Conservation (phyloP, 2,329 filamentous ascomycete species). For the Colletotrichum sp. region DNA sequence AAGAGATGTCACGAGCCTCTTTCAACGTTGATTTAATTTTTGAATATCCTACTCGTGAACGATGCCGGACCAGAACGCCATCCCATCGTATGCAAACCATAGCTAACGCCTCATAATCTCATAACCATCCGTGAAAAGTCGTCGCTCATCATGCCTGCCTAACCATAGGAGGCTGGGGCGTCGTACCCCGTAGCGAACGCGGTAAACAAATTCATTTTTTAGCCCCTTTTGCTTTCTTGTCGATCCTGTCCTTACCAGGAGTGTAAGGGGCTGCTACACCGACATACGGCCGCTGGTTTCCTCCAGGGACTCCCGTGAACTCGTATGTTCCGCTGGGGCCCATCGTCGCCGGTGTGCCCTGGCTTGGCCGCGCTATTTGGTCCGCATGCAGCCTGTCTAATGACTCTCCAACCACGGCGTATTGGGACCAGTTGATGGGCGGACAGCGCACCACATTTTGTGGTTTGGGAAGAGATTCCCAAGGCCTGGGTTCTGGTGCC, state of each 20-base stretch:
- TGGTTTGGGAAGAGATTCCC: slow-evolving; percentile 73
- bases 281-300: slow-evolving; percentile 48
- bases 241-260: slow-evolving; percentile 56
- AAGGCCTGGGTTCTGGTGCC: slow-evolving; percentile 36
- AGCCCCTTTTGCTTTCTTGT: slow-evolving; percentile 37
- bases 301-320: slow-evolving; percentile 45
- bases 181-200: not conserved
- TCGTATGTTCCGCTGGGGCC: slow-evolving; percentile 53
- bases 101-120: slow-evolving; percentile 8
- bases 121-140: not conserved
- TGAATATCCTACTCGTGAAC: not conserved
- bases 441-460: slow-evolving; percentile 88
- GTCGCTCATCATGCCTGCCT: not conserved
- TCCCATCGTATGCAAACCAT: not conserved
- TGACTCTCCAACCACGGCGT: slow-evolving; percentile 85
- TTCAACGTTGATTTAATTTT: not conserved
- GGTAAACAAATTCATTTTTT: slow-evolving; percentile 28
- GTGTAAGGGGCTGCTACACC: slow-evolving; percentile 64
- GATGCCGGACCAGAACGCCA: not conserved
- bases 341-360: slow-evolving; percentile 55
- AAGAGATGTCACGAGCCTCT: not conserved
- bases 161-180: not conserved
- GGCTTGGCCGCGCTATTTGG: slow-evolving; percentile 70
- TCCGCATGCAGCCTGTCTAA: slow-evolving; percentile 86
- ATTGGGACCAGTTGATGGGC: slow-evolving; percentile 93